Conservation (phyloP, 2,329 filamentous ascomycete genomes). For the Fusarium vanettenii region DNA sequence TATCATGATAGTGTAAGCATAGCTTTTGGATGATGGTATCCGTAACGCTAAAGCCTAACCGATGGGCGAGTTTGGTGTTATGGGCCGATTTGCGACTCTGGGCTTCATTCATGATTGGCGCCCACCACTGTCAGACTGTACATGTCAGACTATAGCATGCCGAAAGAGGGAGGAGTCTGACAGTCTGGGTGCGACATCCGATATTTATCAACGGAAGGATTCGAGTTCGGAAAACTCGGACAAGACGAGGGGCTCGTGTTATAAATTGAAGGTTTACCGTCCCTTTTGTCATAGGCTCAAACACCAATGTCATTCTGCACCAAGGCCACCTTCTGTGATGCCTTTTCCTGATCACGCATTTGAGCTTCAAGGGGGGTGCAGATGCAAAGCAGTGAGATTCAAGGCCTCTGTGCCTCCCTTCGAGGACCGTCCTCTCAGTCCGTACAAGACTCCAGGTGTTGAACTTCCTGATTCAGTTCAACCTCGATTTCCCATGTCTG, state of each 20-base stretch:
- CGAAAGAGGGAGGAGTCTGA: neutral
- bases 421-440: neutral
- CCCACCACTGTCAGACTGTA: neutral
- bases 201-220: neutral
- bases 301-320: neutral
- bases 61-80: neutral
- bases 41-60: neutral
- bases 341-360: neutral
- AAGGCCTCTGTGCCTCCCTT: neutral
- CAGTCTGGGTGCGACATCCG: neutral
- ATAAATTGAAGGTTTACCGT: neutral
- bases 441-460: neutral
- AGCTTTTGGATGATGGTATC: neutral
- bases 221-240: neutral
- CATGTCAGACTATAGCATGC: neutral
- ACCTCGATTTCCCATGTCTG: neutral
- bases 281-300: neutral
- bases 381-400: neutral
- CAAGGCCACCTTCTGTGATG: neutral
- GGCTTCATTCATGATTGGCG: neutral
- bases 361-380: neutral
- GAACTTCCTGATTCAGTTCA: neutral
- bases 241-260: neutral
- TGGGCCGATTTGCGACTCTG: neutral
- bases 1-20: neutral